Conservation (phyloP, 176 grass and related monocot species). For the Paspalum notatum region DNA sequence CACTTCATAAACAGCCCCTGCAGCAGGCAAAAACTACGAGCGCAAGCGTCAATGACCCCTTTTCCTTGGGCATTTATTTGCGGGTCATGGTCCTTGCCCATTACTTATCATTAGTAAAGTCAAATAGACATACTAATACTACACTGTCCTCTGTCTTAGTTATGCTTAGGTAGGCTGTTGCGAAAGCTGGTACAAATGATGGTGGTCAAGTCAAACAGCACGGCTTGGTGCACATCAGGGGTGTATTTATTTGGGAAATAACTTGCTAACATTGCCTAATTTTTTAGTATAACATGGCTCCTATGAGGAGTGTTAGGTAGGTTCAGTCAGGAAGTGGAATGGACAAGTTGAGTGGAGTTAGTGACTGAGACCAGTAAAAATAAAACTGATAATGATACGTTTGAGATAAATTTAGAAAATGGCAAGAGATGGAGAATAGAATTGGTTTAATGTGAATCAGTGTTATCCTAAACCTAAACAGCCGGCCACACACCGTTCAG, state of each 20-base stretch:
- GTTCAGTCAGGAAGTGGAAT: too few relatives aligned
- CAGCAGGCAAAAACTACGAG: not conserved
- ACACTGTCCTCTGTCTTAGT: too few relatives aligned
- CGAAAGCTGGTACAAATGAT: not conserved
- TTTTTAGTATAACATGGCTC: not conserved
- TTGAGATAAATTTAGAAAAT: too few relatives aligned
- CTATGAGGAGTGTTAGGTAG: not conserved
- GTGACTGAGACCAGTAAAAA: too few relatives aligned
- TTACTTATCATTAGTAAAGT: conserved; percentile 16
- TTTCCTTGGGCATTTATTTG: not conserved
- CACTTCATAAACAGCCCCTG: not conserved
- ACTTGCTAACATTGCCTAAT: not conserved
- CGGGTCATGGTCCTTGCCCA: conserved; percentile 5
- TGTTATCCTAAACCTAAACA: too few relatives aligned
- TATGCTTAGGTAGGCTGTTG: not conserved
- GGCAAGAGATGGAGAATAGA: too few relatives aligned
- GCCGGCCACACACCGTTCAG: too few relatives aligned
- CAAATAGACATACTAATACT: conserved; percentile 7
- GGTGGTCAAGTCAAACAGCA: not conserved
- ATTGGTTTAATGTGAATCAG: too few relatives aligned
- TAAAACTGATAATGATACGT: too few relatives aligned
- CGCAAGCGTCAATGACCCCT: not conserved
- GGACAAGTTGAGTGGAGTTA: too few relatives aligned
- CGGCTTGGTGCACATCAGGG: not conserved
- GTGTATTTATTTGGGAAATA: not conserved